Evolutionary conservation across 1,284 basidiomycete species (phyloP).

Genomic region (Ustilago crameri): DNA sequence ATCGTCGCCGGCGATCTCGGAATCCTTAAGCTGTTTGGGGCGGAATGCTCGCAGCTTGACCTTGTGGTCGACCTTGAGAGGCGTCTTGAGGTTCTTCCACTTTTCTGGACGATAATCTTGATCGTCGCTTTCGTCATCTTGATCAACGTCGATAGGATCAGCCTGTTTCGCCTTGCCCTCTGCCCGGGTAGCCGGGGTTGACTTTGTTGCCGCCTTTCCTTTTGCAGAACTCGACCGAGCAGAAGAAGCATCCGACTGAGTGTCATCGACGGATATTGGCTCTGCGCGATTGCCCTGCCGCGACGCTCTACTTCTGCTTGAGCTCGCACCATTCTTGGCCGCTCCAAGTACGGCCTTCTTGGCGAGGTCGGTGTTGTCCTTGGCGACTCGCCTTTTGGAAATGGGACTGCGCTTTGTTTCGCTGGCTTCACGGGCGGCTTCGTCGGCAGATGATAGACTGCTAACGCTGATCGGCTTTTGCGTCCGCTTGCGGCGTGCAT

Average conservation of each 20-base stretch:
- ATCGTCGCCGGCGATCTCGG: slow-evolving; percentile 44
- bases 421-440: slow-evolving; percentile 18
- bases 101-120: slow-evolving; percentile 52
- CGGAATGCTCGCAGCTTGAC: slow-evolving; percentile 47
- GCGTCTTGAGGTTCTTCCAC: slow-evolving; percentile 46
- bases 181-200: slow-evolving; percentile 4
- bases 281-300: slow-evolving; percentile 15
- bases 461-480: slow-evolving; percentile 14
- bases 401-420: not conserved
- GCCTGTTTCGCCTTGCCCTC: slow-evolving; percentile 36
- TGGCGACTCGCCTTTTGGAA: slow-evolving; percentile 1
- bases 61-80: slow-evolving; percentile 50
- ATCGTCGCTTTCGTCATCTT: slow-evolving; percentile 12
- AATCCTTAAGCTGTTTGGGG: slow-evolving; percentile 50
- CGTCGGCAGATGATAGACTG: slow-evolving; percentile 19
- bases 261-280: slow-evolving; percentile 25
- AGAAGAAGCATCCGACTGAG: slow-evolving; percentile 24
- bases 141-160: slow-evolving; percentile 9
- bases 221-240: not conserved
- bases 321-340: slow-evolving; percentile 10
- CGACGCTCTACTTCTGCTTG: not conserved
- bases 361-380: slow-evolving; percentile 14
- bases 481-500: slow-evolving; percentile 8
- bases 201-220: slow-evolving; percentile 2
- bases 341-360: slow-evolving; percentile 30